Conservation (phyloP, 225 moss, liverwort and hornwort species). For the Marchantia polymorpha region DNA sequence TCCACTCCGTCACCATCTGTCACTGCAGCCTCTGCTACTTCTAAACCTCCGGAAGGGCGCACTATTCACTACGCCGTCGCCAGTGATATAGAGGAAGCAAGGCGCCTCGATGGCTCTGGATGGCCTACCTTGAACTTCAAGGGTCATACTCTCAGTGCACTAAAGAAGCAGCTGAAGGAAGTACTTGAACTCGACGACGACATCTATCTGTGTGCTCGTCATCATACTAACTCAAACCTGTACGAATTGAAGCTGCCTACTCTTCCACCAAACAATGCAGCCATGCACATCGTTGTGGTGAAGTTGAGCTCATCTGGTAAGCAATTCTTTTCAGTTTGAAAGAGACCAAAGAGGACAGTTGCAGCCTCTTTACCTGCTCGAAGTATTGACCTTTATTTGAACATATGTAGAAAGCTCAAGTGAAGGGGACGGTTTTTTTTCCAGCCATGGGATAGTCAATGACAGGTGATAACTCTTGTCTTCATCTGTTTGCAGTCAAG, state of each 20-base stretch:
- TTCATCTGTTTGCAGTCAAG: neutral
- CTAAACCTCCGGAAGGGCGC: slow-evolving; percentile 31
- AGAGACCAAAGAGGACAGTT: neutral
- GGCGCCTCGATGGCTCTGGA: slow-evolving; percentile 31
- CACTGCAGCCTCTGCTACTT: slow-evolving; percentile 2
- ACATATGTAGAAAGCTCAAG: neutral
- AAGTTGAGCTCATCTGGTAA: slow-evolving; percentile 29
- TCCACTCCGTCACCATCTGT: neutral
- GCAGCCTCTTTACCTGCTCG: too few relatives aligned
- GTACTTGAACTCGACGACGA: slow-evolving; percentile 40
- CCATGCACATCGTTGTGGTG: slow-evolving; percentile 46
- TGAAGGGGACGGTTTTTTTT: too few relatives aligned
- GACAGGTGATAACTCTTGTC: neutral
- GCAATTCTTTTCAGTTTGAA: neutral
- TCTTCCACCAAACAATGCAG: slow-evolving; percentile 46
- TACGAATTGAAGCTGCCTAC: slow-evolving; percentile 32
- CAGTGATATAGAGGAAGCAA: slow-evolving; percentile 32
- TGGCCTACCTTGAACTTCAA: slow-evolving; percentile 43
- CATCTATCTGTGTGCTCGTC: slow-evolving; percentile 39
- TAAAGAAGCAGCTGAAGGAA: slow-evolving; percentile 33
- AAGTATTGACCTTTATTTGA: neutral
- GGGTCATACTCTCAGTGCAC: slow-evolving; percentile 33
- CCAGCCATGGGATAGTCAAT: neutral
- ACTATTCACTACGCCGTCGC: slow-evolving; percentile 41
- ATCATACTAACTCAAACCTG: slow-evolving; percentile 31